phyloP scores from a whole-genome alignment of 1,139 yeast species.

The Sugiyamaella sp. region DNA sequence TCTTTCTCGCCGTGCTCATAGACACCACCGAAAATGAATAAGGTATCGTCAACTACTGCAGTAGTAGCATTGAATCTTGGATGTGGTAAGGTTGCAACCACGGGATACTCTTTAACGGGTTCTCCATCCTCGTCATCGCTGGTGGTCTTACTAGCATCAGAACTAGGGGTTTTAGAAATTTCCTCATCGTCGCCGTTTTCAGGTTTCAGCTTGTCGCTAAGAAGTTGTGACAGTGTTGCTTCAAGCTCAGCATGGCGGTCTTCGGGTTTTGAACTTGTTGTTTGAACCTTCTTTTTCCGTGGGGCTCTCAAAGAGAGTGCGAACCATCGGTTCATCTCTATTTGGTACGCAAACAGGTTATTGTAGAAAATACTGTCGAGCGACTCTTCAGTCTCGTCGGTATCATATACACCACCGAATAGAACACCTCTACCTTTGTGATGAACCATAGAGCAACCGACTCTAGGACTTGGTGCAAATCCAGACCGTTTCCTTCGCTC shows the following conservation, averaged over 20 bases:
- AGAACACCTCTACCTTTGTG: slow-evolving; percentile 92
- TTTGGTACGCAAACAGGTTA: slow-evolving; percentile 77
- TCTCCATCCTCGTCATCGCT: slow-evolving; percentile 45
- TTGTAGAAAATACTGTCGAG: slow-evolving; percentile 85
- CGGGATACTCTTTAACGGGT: slow-evolving; percentile 54
- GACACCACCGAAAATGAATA: slow-evolving; percentile 89
- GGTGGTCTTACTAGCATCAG: slow-evolving; percentile 13
- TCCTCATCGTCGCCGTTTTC: slow-evolving; percentile 58
- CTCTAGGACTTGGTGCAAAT: slow-evolving; percentile 86
- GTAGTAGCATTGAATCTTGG: slow-evolving; percentile 86
- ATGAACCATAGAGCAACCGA: slow-evolving; percentile 87
- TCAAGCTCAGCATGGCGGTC: slow-evolving; percentile 81
- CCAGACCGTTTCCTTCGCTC: slow-evolving; percentile 91
- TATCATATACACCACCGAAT: slow-evolving; percentile 96
- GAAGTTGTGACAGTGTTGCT: slow-evolving; percentile 71
- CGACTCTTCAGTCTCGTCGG: slow-evolving; percentile 92
- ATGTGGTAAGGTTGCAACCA: slow-evolving; percentile 71
- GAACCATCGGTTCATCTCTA: slow-evolving; percentile 89
- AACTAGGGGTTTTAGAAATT: slow-evolving; percentile 33
- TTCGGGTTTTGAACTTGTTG: slow-evolving; percentile 31
- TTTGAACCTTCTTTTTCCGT: slow-evolving; percentile 50
- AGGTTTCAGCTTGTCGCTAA: slow-evolving; percentile 62
- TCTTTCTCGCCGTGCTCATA: slow-evolving; percentile 90
- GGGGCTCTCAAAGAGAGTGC: slow-evolving; percentile 67
- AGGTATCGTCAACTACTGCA: slow-evolving; percentile 80